Percentiles rank a stretch among this genome's conserved stretches.
Conservation (phyloP, 2,329 filamentous ascomycete species). For the Magnaporthiopsis poae region DNA sequence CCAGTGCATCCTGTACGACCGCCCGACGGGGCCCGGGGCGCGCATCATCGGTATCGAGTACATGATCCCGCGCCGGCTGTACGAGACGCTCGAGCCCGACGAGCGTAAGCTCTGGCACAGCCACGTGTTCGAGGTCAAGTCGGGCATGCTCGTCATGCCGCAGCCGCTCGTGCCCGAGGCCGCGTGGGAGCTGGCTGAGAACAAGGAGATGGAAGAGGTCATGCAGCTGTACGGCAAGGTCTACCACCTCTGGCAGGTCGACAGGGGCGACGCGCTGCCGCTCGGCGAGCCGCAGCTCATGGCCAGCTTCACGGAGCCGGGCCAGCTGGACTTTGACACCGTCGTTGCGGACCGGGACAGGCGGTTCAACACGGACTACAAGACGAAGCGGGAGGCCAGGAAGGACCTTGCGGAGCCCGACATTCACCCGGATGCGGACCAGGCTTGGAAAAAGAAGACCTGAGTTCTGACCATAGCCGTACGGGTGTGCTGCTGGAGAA, state of each 20-base stretch:
- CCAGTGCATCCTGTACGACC: slow-evolving; percentile 79
- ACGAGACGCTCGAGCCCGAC: slow-evolving; percentile 50
- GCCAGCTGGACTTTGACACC: slow-evolving; percentile 38
- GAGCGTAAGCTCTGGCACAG: slow-evolving; percentile 75
- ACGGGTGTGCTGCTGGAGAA: no score
- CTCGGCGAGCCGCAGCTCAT: slow-evolving; percentile 44
- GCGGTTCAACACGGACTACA: slow-evolving; percentile 36
- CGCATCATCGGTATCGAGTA: slow-evolving; percentile 78
- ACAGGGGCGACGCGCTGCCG: slow-evolving; percentile 54
- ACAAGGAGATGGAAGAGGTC: slow-evolving; percentile 68
- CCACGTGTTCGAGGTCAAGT: slow-evolving; percentile 65
- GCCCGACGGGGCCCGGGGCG: slow-evolving; percentile 48
- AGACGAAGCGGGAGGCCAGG: slow-evolving; percentile 33
- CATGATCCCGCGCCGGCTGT: slow-evolving; percentile 67
- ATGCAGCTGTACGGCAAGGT: slow-evolving; percentile 70
- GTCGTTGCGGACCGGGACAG: slow-evolving; percentile 34
- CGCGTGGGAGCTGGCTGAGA: slow-evolving; percentile 68
- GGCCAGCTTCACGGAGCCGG: slow-evolving; percentile 41
- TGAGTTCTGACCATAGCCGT: background rate
- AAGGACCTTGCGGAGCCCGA: slow-evolving; percentile 29
- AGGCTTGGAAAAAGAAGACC: background rate
- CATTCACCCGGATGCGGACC: slow-evolving; percentile 29
- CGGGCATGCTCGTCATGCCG: slow-evolving; percentile 72
- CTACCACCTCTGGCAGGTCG: slow-evolving; percentile 79
- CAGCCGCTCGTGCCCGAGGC: slow-evolving; percentile 46